These are phyloP conservation scores for Hydrangea macrophylla DNA, from an alignment of 148 eudicot species.

Conservation along the genomic window DNA sequence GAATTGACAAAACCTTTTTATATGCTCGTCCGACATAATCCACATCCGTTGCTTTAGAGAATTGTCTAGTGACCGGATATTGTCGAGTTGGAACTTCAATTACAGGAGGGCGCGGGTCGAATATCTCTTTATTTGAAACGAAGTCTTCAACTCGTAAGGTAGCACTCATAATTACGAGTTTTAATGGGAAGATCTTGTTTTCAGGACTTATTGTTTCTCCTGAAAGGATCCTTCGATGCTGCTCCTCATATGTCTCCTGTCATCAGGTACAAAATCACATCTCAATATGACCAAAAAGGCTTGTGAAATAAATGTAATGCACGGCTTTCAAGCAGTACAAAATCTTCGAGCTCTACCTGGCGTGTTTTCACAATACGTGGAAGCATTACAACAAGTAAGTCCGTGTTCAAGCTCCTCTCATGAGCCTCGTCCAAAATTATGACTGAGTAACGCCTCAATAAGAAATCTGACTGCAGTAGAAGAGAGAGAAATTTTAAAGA, in stretches of 20 bases:
- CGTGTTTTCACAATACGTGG: conserved; percentile 67
- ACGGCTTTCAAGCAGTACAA: not conserved
- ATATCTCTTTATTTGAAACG: conserved; percentile 53
- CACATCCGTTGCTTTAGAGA: conserved; percentile 71
- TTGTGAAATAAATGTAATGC: no score
- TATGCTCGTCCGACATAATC: conserved; percentile 90
- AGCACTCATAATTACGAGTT: conserved; percentile 95
- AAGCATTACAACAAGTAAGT: conserved; percentile 94
- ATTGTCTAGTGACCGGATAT: conserved; percentile 62
- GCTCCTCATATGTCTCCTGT: conserved; percentile 56
- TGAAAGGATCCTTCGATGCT: conserved; percentile 37
- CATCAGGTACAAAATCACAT: conserved; percentile 11
- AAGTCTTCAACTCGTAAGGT: conserved; percentile 89
- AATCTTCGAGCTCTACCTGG: conserved; percentile 37
- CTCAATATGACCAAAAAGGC: not conserved
- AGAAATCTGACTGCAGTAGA: conserved; percentile 67
- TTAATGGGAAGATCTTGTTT: conserved; percentile 49
- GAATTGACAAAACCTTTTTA: conserved; percentile 77
- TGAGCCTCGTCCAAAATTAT: conserved; percentile 97
- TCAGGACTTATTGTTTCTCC: conserved; percentile 43
- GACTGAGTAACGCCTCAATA: conserved; percentile 68
- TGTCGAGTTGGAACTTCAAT: conserved; percentile 68
- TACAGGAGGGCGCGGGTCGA: conserved; percentile 58
- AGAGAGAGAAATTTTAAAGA: not conserved
- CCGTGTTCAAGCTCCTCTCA: conserved; percentile 94